These are phyloP conservation scores for Artemisia argyi DNA, from an alignment of 129 eudicot species.

Conservation along the genomic window DNA sequence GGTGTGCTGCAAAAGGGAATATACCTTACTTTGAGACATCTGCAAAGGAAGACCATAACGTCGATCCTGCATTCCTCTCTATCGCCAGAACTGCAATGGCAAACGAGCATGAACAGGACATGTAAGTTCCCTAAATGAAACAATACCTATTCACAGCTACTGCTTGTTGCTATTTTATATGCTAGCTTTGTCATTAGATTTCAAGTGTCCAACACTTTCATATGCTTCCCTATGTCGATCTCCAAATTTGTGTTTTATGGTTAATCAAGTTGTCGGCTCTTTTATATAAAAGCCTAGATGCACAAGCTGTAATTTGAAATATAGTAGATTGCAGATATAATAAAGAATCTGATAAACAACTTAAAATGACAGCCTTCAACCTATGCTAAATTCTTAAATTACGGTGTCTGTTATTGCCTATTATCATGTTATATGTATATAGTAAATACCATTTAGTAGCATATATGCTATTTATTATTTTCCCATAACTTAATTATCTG, in stretches of 20 bases:
- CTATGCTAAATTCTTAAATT: neutral
- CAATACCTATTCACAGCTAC: neutral
- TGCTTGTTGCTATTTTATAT: neutral
- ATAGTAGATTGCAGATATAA: neutral
- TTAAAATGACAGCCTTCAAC: neutral
- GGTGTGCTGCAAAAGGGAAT: slow-evolving; percentile 98
- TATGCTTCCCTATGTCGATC: too few species aligned
- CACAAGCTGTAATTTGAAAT: neutral
- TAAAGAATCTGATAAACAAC: neutral
- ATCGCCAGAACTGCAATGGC: slow-evolving; percentile 90
- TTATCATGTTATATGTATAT: too few species aligned
- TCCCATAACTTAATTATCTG: too few species aligned
- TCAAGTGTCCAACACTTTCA: too few species aligned
- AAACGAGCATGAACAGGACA: slow-evolving; percentile 90
- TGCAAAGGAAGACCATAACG: slow-evolving; percentile 91
- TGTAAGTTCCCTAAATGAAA: slow-evolving; percentile 46
- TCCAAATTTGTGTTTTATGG: neutral
- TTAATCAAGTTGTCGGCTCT: neutral
- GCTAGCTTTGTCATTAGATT: neutral
- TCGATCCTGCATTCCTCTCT: slow-evolving; percentile 75
- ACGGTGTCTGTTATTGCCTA: too few species aligned
- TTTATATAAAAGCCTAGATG: neutral
- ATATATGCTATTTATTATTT: too few species aligned
- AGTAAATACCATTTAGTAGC: too few species aligned
- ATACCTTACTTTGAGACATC: slow-evolving; percentile 97